Base-by-base conservation (phyloP, 768 basidiomycete genomes). In the Podaxis sp. region DNA sequence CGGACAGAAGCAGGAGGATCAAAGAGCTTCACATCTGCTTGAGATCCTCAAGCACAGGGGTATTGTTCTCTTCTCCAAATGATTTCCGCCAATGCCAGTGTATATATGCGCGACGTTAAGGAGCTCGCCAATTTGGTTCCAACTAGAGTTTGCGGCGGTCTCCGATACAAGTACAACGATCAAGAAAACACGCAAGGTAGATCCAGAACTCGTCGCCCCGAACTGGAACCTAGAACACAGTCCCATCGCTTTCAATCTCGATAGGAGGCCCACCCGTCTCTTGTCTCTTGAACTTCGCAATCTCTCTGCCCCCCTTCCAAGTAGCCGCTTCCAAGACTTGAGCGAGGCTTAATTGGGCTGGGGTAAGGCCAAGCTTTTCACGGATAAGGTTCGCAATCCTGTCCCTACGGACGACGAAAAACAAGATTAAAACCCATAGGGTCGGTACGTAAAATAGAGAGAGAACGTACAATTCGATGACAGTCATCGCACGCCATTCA, bases 401-500 rank as follows among this genome's bases (percentile, higher is more conserved):
- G 74, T 97, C 95, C 17, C 94, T 96, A 71, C 7, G 49, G 20
- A 46, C 7, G 5, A n/a, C 2, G 15, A 46, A 46, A 7, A 33
- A 44, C n/a, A 44, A 15, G 41, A 44, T 44, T 44, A 15, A 44
- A 44, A 33, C 33, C 2, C 33, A 20, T 44, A 10, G 4, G 13
- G 41, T 44, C 15, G 7, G 41, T 44, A 3, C 41, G 15, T 44
- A 20, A 28, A 50, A 17, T 8, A 12, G 49, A 50, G 49, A 17
- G 51, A 33, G 7, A n/a, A 80, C 90, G 67, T 68, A 95, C 93
- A 99, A 80, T 71, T 89, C 86, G 60, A 97, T 90, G 40, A 99
- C 93, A 0, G 96, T 99, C 83, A 99, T 84, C 0, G 96, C 95
- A 60, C 96, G 81, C 95, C 96, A 96, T 76, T 99, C 96, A 40